phyloP scores from a whole-genome alignment of 1,284 basidiomycete species.

The Cryptococcus jaspeensis region DNA sequence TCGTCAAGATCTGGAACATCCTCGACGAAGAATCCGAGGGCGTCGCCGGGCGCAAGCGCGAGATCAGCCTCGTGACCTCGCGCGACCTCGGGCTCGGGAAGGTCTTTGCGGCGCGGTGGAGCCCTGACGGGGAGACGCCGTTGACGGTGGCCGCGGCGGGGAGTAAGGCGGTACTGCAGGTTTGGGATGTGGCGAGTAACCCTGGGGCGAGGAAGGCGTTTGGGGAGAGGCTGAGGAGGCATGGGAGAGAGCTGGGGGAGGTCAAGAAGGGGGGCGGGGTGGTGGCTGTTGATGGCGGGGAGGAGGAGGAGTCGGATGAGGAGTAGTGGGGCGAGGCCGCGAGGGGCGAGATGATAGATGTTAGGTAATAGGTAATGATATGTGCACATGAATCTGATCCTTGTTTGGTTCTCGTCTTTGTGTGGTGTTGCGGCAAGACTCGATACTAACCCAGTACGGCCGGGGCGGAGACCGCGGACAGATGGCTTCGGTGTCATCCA shows the following conservation, averaged over 20 bases:
- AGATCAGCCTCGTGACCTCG: conserved; percentile 82
- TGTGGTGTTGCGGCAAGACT: too few species aligned
- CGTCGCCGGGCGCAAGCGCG: conserved; percentile 59
- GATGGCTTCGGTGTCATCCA: too few species aligned
- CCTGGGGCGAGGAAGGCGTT: conserved; percentile 75
- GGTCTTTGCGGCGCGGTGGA: conserved; percentile 86
- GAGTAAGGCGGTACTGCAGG: conserved; percentile 84
- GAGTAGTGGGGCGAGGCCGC: conserved; percentile 11
- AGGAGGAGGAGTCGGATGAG: conserved; percentile 59
- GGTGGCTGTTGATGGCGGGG: conserved; percentile 65
- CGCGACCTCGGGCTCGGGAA: conserved; percentile 95
- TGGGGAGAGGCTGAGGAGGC: conserved; percentile 65
- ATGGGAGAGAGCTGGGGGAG: conserved; percentile 65
- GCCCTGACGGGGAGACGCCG: conserved; percentile 77
- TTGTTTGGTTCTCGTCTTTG: too few species aligned
- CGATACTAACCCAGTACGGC: too few species aligned
- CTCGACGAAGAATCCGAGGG: conserved; percentile 62
- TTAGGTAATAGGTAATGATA: too few species aligned
- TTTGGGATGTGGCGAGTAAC: conserved; percentile 89
- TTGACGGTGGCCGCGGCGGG: conserved; percentile 92
- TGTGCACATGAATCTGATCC: too few species aligned
- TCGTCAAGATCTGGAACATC: conserved; percentile 94
- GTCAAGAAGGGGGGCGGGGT: conserved; percentile 61
- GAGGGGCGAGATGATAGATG: too few species aligned
- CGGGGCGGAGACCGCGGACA: too few species aligned